Evolutionary conservation across 1,284 basidiomycete species (phyloP), one percentile per base, ranked within the genome.

Genomic region (Cryptococcus hybrid): DNA sequence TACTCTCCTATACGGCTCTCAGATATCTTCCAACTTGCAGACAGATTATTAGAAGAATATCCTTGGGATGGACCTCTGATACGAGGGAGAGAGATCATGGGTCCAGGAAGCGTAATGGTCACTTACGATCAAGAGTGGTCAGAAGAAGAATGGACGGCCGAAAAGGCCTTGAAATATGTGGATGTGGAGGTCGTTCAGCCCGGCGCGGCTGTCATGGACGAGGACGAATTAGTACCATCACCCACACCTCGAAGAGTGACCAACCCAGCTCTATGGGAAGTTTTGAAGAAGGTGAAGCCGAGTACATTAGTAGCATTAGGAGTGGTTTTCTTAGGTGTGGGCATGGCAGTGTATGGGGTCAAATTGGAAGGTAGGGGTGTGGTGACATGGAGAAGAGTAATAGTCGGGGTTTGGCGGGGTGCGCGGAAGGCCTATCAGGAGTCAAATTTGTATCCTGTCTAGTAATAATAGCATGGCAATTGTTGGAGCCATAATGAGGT

Each of bases 1-100:
- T 74, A 75, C 58, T 38, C 61, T 0, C 74, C 75, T 0, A 68
- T 79, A 35, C 52, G 63, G 11, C 59, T 79, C 35, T 73, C 69
- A 38, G 61, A 61, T n/a, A 55, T 79, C 3, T 78, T 79, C 52
- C 43, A 55, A 8, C 59, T 73, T 12, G 68, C 75, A 0, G 72
- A 75, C 46, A 52, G 58, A n/a, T 61, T 79, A 7, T 67, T 71
- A 62, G 54, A 47, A 0, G 58, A 68, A 42, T 73, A 69, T 49
- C 77, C 78, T 0, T 74, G 66, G 60, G 66, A 72, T 46, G 70
- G 73, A 5, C 50, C 62, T 1, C 54, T 52, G 1, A 67, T 79
- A 2, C 62, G 66, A 2, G 75, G 73, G 2, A 49, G 18, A 2
- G 18, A 18, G 18, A 18, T 18, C 18, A 58, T 79, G 59, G 77